Conservation (phyloP, 331 rosid species). For the Malus hybrid region DNA sequence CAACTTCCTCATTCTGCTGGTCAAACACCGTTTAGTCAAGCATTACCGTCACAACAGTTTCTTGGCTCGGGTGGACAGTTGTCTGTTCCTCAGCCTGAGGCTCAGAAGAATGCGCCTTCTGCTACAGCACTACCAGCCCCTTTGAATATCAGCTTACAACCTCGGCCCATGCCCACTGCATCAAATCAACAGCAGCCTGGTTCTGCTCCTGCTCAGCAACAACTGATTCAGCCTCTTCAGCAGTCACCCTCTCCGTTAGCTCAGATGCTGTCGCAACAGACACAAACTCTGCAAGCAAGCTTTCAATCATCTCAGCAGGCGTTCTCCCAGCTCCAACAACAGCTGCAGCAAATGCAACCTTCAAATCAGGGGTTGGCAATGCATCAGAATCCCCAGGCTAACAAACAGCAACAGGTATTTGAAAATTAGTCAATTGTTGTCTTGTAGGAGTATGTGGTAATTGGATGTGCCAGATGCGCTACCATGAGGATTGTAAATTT, state of each 20-base stretch:
- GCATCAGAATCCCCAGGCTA: conserved; percentile 58
- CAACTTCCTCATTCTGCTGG: conserved; percentile 54
- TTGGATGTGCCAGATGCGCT: neutral
- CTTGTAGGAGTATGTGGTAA: neutral
- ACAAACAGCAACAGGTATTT: conserved; percentile 42
- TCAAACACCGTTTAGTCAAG: conserved; percentile 36
- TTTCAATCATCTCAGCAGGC: conserved; percentile 95
- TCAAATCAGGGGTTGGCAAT: conserved; percentile 47
- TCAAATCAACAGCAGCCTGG: conserved; percentile 44
- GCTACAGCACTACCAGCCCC: conserved; percentile 34
- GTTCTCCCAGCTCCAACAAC: conserved; percentile 90
- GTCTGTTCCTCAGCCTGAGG: conserved; percentile 54
- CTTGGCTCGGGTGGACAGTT: conserved; percentile 43
- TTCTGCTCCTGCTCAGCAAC: conserved; percentile 44
- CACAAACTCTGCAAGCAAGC: conserved; percentile 87
- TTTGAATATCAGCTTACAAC: conserved; percentile 39
- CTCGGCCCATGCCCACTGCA: conserved; percentile 27
- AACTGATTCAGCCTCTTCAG: conserved; percentile 51
- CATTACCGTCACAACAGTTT: conserved; percentile 24
- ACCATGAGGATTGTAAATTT: neutral
- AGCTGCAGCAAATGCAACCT: conserved; percentile 82
- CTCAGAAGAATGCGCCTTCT: conserved; percentile 42
- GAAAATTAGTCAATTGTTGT: neutral
- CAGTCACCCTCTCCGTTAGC: conserved; percentile 84
- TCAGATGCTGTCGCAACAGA: conserved; percentile 89